Base-by-base conservation (phyloP, 2,329 filamentous ascomycete species). In the Penicillium sp. region DNA sequence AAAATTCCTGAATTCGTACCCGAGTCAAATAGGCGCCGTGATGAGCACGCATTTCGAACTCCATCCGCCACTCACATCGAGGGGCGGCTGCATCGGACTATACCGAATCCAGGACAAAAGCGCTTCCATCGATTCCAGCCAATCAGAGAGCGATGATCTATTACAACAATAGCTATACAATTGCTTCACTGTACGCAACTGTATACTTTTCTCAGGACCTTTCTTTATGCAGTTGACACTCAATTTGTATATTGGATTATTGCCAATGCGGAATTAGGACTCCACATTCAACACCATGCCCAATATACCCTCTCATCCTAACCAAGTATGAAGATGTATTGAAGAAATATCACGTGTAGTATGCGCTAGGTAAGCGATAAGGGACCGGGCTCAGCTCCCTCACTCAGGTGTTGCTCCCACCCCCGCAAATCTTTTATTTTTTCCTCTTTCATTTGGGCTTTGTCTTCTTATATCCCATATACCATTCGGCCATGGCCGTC, bases 401-500 rank as follows among this genome's bases (percentile, higher is more conserved):
- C 49, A 16, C 38, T 50, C 49, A 16, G 35, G 16, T 51, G 20
- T 45, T 51, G 49, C 40, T 46, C 18, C 26, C 50, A 43, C 40
- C 56, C 22, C 34, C 43, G 31, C 40, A 54, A 51, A 47, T 32
- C 35, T 44, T 14, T 35, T 50, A 57, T 55, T 47, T 14, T 39
- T 57, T 55, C 24, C 3, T 46, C 42, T 48, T 49, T 37, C 52
- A n/a, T 22, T 50, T 35, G 22, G 47, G 49, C 43, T 53, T 34
- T 44, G 16, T 24, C 35, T 45, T 40, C 44, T 46, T 26, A 31
- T 34, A 40, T 24, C 22, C 44, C 34, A 35, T 52, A 39, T 48
- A 53, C 22, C 22, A 53, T 18, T 58, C 50, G 60, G 62, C 62
- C 55, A 68, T 68, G 65, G 66, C 68, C 53, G 64, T 69, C 44